A percentile compares a stretch with the other conserved stretches of the same genome.
phyloP scores from a whole-genome alignment of 176 grass and related monocot species.

The Pharus latifolius region DNA sequence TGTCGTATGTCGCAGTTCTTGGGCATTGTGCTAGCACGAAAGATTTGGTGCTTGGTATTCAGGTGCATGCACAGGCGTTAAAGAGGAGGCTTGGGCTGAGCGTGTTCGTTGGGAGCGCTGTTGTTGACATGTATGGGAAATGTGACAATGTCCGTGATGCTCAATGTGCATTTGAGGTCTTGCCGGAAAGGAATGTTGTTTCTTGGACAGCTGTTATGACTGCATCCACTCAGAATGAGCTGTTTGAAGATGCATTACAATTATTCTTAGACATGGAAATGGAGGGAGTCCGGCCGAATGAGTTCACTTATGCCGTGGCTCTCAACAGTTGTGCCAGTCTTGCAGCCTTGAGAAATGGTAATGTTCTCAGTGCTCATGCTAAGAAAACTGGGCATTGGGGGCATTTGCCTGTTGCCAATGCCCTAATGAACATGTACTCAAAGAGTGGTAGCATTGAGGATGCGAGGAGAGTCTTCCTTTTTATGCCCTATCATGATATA shows the following conservation, averaged over 20 bases:
- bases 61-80: slow-evolving; percentile 51
- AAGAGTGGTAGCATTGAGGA: slow-evolving; percentile 67
- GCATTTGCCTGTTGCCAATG: slow-evolving; percentile 37
- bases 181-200: slow-evolving; percentile 61
- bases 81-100: slow-evolving; percentile 45
- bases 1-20: slow-evolving; percentile 56
- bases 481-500: slow-evolving; percentile 36
- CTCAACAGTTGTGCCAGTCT: slow-evolving; percentile 61
- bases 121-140: slow-evolving; percentile 84
- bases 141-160: slow-evolving; percentile 36
- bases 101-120: slow-evolving; percentile 42
- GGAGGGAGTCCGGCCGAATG: slow-evolving; percentile 47
- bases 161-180: slow-evolving; percentile 27
- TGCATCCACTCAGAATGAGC: slow-evolving; percentile 46
- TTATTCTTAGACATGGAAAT: slow-evolving; percentile 56
- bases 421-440: slow-evolving; percentile 79
- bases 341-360: slow-evolving; percentile 61
- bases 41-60: slow-evolving; percentile 39
- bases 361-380: slow-evolving; percentile 39
- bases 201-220: slow-evolving; percentile 78
- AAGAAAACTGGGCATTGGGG: slow-evolving; percentile 43
- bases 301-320: slow-evolving; percentile 53
- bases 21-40: slow-evolving; percentile 54
- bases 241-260: slow-evolving; percentile 65
- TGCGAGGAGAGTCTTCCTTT: slow-evolving; percentile 38